Evolutionary conservation across 2,329 filamentous ascomycete genomes (phyloP).

Genomic region (Fusarium euwallaceae): DNA sequence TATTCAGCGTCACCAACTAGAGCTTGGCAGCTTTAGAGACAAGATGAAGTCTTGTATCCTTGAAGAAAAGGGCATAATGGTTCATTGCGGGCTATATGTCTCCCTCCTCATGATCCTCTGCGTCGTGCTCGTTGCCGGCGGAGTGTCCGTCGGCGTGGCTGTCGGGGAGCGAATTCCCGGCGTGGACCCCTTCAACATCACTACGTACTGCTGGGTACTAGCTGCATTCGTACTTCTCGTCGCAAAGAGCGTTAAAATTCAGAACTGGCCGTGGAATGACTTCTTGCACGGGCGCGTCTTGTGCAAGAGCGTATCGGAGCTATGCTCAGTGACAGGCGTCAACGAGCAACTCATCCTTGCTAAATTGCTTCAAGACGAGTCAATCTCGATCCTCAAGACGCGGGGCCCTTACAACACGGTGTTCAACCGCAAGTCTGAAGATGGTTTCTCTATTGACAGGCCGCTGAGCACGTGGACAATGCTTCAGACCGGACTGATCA

Average conservation of each 20-base stretch:
- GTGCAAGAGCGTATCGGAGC: conserved; percentile 31
- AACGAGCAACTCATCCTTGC: background rate
- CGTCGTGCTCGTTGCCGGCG: conserved; percentile 33
- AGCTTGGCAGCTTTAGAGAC: too few species aligned
- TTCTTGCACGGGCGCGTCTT: conserved; percentile 45
- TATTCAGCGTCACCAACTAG: too few species aligned
- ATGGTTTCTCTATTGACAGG: background rate
- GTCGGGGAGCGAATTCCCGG: conserved; percentile 44
- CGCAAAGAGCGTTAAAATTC: conserved; percentile 42
- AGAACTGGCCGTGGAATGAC: conserved; percentile 48
- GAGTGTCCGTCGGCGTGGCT: conserved; percentile 44
- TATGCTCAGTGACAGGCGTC: background rate
- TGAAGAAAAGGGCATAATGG: too few species aligned
- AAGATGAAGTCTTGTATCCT: too few species aligned
- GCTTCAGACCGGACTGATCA: background rate
- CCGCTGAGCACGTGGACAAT: background rate
- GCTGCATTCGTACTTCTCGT: conserved; percentile 47
- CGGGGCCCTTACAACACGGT: background rate
- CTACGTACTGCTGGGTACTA: conserved; percentile 45
- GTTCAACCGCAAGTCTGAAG: background rate
- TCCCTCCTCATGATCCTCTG: background rate
- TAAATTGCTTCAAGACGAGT: background rate
- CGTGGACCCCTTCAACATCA: conserved; percentile 51
- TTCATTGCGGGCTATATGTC: too few species aligned
- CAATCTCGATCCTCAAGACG: background rate